phyloP scores from a whole-genome alignment of 2,329 filamentous ascomycete species.

The Fusarium goolgardi region DNA sequence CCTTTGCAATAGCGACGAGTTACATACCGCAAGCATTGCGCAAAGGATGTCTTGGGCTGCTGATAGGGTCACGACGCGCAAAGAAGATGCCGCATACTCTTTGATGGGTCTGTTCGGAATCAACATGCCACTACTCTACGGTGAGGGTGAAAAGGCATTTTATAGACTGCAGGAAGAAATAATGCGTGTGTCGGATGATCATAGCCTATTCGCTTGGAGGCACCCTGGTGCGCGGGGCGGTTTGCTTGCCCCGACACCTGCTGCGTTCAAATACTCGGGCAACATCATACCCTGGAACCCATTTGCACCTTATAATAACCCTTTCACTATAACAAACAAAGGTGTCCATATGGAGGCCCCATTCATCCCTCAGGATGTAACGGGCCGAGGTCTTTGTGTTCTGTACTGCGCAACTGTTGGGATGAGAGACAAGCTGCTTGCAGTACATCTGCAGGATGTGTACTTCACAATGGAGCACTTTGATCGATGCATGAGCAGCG shows the following conservation, averaged over 20 bases:
- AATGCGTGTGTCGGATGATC: slow-evolving; percentile 2
- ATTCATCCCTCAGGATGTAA: background rate
- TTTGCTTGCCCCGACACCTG: background rate
- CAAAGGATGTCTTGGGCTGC: slow-evolving; percentile 28
- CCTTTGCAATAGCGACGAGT: background rate
- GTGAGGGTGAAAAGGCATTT: slow-evolving; percentile 12
- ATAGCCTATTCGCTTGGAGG: slow-evolving; percentile 15
- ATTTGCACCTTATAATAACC: background rate
- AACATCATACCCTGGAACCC: slow-evolving; percentile 18
- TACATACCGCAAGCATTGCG: background rate
- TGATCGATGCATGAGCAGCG: background rate
- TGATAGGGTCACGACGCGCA: background rate
- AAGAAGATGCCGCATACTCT: slow-evolving; percentile 12
- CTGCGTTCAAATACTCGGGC: background rate
- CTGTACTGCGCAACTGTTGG: slow-evolving; percentile 7
- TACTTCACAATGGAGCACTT: slow-evolving; percentile 34
- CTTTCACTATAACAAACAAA: slow-evolving; percentile 13
- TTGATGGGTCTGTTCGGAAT: slow-evolving; percentile 13
- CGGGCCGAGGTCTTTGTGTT: background rate
- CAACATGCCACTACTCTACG: slow-evolving; percentile 9
- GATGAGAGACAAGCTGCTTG: background rate
- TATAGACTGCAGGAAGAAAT: slow-evolving; percentile 21
- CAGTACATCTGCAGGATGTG: background rate
- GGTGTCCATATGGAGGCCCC: slow-evolving; percentile 15
- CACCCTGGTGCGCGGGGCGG: background rate